Percentiles rank a stretch among this genome's conserved stretches.
Evolutionary conservation across 495 filamentous ascomycete species (phyloP).

Genomic region (Penicillium verhagenii): DNA sequence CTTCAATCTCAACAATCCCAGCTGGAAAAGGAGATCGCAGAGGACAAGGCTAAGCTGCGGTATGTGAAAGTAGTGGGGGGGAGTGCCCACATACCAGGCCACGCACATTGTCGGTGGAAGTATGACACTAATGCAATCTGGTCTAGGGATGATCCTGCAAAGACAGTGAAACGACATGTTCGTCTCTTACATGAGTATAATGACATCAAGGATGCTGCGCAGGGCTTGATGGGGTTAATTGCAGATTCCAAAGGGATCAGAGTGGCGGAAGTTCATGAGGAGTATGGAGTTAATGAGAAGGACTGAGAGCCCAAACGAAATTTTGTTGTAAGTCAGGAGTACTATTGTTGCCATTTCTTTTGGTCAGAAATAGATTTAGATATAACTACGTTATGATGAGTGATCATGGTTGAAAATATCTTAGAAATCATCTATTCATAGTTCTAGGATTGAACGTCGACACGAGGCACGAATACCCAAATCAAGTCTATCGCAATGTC

Average conservation of each 20-base stretch:
- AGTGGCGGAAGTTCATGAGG: conserved; percentile 61
- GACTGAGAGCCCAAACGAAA: neutral
- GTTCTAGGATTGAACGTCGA: neutral
- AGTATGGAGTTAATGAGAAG: conserved; percentile 43
- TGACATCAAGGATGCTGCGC: conserved; percentile 71
- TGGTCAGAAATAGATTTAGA: too few species aligned
- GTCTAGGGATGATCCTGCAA: conserved; percentile 31
- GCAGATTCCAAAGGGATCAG: conserved; percentile 67
- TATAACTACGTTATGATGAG: too few species aligned
- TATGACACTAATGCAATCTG: neutral
- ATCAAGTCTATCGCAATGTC: neutral
- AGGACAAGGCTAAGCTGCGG: conserved; percentile 35
- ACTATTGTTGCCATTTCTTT: too few species aligned
- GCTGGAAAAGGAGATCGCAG: conserved; percentile 31
- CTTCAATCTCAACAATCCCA: conserved; percentile 33
- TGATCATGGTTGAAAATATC: too few species aligned
- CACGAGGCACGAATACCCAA: neutral
- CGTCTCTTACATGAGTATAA: conserved; percentile 72
- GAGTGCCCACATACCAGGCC: neutral
- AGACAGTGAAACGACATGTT: conserved; percentile 64
- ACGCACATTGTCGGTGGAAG: neutral
- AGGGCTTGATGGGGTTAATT: conserved; percentile 70
- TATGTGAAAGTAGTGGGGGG: conserved; percentile 20
- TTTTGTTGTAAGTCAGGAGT: too few species aligned
- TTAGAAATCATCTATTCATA: neutral